Evolutionary conservation across 257 asterid genomes (phyloP).

Genomic region (Forsythia viridissima): DNA sequence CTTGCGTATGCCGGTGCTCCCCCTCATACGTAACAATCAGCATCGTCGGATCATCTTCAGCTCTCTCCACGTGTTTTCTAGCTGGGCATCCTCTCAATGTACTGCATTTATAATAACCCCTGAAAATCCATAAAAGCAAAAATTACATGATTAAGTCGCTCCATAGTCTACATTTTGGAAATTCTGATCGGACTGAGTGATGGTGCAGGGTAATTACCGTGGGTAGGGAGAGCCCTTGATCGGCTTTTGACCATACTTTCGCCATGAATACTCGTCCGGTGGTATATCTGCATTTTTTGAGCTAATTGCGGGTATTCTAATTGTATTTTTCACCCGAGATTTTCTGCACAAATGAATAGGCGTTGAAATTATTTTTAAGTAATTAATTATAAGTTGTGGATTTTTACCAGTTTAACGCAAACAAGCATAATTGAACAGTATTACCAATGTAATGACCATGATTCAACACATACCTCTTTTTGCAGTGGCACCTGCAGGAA

Average conservation of each 20-base stretch:
- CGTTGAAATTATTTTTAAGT: no score
- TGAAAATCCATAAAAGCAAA: slow-evolving; percentile 19
- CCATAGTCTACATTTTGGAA: background rate
- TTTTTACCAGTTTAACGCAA: no score
- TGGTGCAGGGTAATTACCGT: slow-evolving; percentile 53
- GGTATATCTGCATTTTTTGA: slow-evolving; percentile 69
- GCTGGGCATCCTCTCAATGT: slow-evolving; percentile 78
- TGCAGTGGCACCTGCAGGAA: slow-evolving; percentile 61
- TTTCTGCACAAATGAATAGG: slow-evolving; percentile 54
- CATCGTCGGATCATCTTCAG: slow-evolving; percentile 74
- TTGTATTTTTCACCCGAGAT: slow-evolving; percentile 42
- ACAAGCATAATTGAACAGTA: no score
- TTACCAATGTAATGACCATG: no score
- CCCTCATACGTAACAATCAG: slow-evolving; percentile 78
- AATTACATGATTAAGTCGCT: background rate
- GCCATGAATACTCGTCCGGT: slow-evolving; percentile 67
- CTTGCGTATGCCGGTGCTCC: slow-evolving; percentile 63
- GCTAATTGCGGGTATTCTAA: slow-evolving; percentile 67
- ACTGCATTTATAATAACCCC: slow-evolving; percentile 84
- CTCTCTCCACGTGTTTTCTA: slow-evolving; percentile 85
- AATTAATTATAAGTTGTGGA: no score
- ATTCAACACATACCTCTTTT: slow-evolving; percentile 47
- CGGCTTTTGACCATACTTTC: slow-evolving; percentile 82
- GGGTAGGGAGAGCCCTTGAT: slow-evolving; percentile 88
- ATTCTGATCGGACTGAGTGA: background rate